Evolutionary conservation across 73 alveolate genomes (phyloP).

Genomic region (Tetrahymena borealis): DNA sequence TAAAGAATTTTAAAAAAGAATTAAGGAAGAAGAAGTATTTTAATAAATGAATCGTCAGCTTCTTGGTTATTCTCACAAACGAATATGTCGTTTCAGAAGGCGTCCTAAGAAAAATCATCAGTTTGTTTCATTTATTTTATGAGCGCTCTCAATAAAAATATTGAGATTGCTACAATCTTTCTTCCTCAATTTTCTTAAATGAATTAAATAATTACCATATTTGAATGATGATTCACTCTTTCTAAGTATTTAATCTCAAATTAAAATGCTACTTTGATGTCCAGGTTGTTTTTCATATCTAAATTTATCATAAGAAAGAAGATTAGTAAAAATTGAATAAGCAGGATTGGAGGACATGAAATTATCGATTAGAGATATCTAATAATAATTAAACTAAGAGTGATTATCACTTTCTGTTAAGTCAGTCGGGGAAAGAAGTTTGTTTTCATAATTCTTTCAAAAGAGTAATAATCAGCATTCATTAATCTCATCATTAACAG

Average conservation of each 20-base stretch:
- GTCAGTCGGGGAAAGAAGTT: slow-evolving; percentile 1
- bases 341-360: too few species aligned
- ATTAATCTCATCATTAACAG: background rate
- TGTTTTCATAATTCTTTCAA: background rate
- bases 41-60: background rate
- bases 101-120: slow-evolving; percentile 1
- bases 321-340: too few species aligned
- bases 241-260: too few species aligned
- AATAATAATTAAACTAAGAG: too few species aligned
- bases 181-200: background rate
- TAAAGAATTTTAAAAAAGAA: background rate
- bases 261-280: too few species aligned
- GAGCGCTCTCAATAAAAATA: background rate
- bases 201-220: background rate
- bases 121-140: background rate
- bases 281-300: too few species aligned
- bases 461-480: background rate
- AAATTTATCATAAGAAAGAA: too few species aligned
- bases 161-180: background rate
- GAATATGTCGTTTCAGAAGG: slow-evolving; percentile 2
- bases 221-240: background rate
- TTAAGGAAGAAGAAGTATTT: background rate
- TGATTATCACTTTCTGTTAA: background rate
- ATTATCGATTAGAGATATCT: too few species aligned
- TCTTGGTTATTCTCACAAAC: slow-evolving; percentile 2